phyloP scores from a whole-genome alignment of 148 eudicot species.

The Euryodendron excelsum region DNA sequence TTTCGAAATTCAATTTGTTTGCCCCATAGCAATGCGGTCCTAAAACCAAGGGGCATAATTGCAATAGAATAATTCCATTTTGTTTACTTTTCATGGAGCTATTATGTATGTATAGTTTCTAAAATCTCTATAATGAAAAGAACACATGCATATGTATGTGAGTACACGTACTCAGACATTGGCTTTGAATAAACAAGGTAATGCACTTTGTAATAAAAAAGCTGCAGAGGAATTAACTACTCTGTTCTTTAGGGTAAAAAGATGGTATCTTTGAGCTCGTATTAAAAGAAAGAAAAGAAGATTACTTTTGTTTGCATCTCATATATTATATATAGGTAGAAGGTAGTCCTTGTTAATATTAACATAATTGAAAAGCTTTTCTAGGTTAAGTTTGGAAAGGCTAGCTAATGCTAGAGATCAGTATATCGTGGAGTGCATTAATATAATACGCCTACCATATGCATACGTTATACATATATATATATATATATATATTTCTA shows the following conservation, averaged over 20 bases:
- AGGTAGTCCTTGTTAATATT: background rate
- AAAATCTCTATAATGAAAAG: background rate
- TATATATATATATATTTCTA: too few relatives aligned
- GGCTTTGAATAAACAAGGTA: constrained; percentile 2
- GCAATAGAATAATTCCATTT: too few relatives aligned
- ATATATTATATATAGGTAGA: background rate
- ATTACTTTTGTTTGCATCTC: constrained; percentile 7
- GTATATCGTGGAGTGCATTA: too few relatives aligned
- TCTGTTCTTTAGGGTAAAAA: constrained; percentile 1
- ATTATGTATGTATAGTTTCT: too few relatives aligned
- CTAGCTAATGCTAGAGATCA: background rate
- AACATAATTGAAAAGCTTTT: background rate
- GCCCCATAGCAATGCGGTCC: too few relatives aligned
- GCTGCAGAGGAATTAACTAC: background rate
- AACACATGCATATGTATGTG: background rate
- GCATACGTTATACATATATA: too few relatives aligned
- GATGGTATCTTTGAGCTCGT: constrained; percentile 6
- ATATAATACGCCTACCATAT: too few relatives aligned
- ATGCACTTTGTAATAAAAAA: constrained; percentile 9
- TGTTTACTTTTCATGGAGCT: too few relatives aligned
- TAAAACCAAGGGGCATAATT: too few relatives aligned
- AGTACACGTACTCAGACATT: background rate
- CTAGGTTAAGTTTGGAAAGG: background rate
- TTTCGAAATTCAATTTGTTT: too few relatives aligned
- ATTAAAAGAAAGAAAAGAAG: constrained; percentile 10